These are phyloP conservation scores for Ascoidea asiatica DNA, from an alignment of 805 yeast species.

Conservation along the genomic window DNA sequence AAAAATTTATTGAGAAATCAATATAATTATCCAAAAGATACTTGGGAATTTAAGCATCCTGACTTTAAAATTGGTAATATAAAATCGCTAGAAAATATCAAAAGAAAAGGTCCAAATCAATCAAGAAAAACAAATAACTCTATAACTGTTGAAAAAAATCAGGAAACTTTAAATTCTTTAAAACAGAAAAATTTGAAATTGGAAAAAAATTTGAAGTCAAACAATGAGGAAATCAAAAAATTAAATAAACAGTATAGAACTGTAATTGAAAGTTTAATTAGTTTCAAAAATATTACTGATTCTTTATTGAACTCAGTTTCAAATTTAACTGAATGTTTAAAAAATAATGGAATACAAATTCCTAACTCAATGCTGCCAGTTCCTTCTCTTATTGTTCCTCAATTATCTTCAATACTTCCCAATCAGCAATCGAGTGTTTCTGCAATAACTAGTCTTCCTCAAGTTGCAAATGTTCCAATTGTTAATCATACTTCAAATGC, in stretches of 20 bases:
- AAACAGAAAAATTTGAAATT: conserved; percentile 22
- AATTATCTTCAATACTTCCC: background rate
- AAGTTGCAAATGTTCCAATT: background rate
- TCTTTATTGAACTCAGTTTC: conserved; percentile 39
- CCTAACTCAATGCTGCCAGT: conserved; percentile 47
- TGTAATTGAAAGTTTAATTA: conserved; percentile 44
- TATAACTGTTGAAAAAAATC: conserved; percentile 5
- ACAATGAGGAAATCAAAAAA: conserved; percentile 23
- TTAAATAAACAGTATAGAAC: conserved; percentile 49
- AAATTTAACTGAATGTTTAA: conserved; percentile 32
- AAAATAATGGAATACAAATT: conserved; percentile 50
- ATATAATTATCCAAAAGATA: conserved; percentile 53
- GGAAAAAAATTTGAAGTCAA: conserved; percentile 19
- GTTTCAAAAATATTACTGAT: conserved; percentile 43
- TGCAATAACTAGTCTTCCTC: background rate
- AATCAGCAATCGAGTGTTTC: conserved; percentile 3
- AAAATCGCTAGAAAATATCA: conserved; percentile 75
- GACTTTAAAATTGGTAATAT: conserved; percentile 66
- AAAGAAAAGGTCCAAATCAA: conserved; percentile 59
- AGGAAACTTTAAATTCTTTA: conserved; percentile 10
- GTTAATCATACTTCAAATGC: conserved; percentile 1
- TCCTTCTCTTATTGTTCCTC: conserved; percentile 3
- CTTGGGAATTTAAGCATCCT: conserved; percentile 95
- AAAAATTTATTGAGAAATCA: conserved; percentile 19
- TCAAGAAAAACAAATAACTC: conserved; percentile 24